Evolutionary conservation across 2,329 filamentous ascomycete genomes (phyloP), one percentile per base, ranked within the genome.

Genomic region (Thermoascus crustaceus): DNA sequence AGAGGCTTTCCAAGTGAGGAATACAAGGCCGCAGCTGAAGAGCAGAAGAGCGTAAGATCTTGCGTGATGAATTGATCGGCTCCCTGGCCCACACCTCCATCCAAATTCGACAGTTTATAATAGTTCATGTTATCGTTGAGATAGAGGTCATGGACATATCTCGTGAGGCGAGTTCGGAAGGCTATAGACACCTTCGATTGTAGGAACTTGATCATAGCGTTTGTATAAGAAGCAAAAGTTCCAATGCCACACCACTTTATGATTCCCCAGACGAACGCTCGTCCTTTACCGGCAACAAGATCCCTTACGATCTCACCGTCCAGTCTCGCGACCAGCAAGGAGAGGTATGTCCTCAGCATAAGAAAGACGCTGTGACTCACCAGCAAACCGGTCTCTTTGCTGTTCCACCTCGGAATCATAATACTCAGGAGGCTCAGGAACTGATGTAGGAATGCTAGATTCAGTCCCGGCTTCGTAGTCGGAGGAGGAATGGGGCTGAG

Each of bases 131-230:
- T 87, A 38, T 93, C 83, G 57, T 94, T 94, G 10, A 98, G 74
- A 53, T 98, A 98, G 6, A 98, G 68, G 53, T 98, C 91, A 61
- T 98, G 91, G 35, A 98, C 94, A 58, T 98, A 98, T 48, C 91
- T 73, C 2, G 91, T 98, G 9, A 98, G 72, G 7, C 91, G 78
- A 4, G 91, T 98, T 26, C 91, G 80, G 72, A 98, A 98, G 21
- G 93, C 89, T 47, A 98, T 98, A 5, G 89, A 94, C 35, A 98
- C 87, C 67, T 98, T 98, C 33, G 85, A 89, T 63, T 98, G 89
- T 43, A 98, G 73, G 64, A 85, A 98, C 62, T 96, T 96, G 71
- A 98, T 98, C 83, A 93, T 95, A 36, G 89, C 87, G 60, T 98
- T 98, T 33, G 89, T 95, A 55, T 98, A 98, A 0, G 89, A 94